Evolutionary conservation across 2,329 filamentous ascomycete species (phyloP), one percentile per base, ranked within the genome.

Genomic region (Claviceps arundinis): DNA sequence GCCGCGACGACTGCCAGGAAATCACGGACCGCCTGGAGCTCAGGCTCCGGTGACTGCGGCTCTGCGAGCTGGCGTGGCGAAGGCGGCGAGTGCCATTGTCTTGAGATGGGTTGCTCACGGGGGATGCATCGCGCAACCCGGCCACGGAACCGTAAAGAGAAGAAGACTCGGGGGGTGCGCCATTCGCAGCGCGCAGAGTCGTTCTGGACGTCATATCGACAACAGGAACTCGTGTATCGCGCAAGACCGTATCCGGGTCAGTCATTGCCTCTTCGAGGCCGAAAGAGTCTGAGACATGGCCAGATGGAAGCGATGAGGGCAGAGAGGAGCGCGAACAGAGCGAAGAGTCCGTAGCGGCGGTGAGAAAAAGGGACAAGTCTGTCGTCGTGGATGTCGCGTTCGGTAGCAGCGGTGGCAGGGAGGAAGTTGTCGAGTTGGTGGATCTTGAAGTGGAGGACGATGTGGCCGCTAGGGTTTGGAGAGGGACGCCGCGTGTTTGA

Each of bases 71-170:
- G 43, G 67, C 64, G 47, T 63, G 60, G 40, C 66, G 64, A 38
- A 68, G 60, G 34, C 59, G 64, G 44, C 65, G 68, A 44, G 62
- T 54, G 48, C 63, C 60, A 9, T 59, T 62, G 19, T 61, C 60
- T 52, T 57, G 59, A 47, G 61, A 59, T 47, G 69, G 66, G 59
- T 61, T 66, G 16, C 63, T 64, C 24, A 61, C 61, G n/a, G 66
- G 64, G 11, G 68, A 69, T 37, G 58, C 61, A 44, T 68, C 65
- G 52, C 64, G 64, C 53, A 62, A 66, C 45, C 63, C 57, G 44
- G 63, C 64, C 13, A 70, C 66, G 48, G 69, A 66, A 52, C 70
- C 70, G 52, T 72, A 71, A 2, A 66, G 65, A 17, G 63, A 64
- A 26, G 64, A 58, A 43, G 30, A 34, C 9, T 65, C 62, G 45